phyloP scores from a whole-genome alignment of 2,329 filamentous ascomycete genomes.

The Fusarium cyanostomum region DNA sequence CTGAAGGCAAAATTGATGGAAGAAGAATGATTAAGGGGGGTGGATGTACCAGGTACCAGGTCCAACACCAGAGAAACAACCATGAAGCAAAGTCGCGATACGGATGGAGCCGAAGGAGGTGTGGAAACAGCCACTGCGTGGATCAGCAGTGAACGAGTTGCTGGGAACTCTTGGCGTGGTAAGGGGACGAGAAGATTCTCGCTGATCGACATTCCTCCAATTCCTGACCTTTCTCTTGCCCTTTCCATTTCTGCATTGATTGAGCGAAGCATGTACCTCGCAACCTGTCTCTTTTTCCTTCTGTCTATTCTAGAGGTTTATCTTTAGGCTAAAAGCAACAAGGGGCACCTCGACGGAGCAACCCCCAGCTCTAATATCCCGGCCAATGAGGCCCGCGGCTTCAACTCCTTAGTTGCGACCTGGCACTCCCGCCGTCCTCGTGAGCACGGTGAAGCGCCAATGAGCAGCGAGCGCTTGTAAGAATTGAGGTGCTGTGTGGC shows the following conservation, averaged over 20 bases:
- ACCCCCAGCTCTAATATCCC: conserved; percentile 19
- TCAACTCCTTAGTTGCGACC: conserved; percentile 6
- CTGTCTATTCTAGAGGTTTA: conserved; percentile 6
- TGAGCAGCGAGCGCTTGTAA: conserved; percentile 40
- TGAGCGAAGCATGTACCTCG: conserved; percentile 2
- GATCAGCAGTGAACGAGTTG: conserved; percentile 2
- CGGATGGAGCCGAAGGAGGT: conserved; percentile 10
- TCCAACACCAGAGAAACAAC: conserved; percentile 13
- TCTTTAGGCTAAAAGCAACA: conserved; percentile 38
- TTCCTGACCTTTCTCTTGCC: background rate
- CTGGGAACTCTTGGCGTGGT: background rate
- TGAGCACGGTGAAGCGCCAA: conserved; percentile 33
- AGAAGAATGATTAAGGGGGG: background rate
- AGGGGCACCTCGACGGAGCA: background rate
- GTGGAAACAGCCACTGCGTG: conserved; percentile 11
- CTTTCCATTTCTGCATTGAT: background rate
- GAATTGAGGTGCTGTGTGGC: conserved; percentile 4
- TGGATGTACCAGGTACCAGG: conserved; percentile 6
- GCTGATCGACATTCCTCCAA: background rate
- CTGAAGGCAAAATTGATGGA: background rate
- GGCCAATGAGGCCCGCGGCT: conserved; percentile 27
- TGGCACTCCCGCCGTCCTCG: conserved; percentile 24
- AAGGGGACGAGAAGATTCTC: background rate
- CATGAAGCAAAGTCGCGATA: conserved; percentile 19
- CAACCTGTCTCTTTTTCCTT: background rate